A percentile compares a stretch with the other conserved stretches of the same genome.
These are phyloP conservation scores for Coniochaeta sp. DNA, from an alignment of 2,329 filamentous ascomycete genomes.

Conservation along the genomic window DNA sequence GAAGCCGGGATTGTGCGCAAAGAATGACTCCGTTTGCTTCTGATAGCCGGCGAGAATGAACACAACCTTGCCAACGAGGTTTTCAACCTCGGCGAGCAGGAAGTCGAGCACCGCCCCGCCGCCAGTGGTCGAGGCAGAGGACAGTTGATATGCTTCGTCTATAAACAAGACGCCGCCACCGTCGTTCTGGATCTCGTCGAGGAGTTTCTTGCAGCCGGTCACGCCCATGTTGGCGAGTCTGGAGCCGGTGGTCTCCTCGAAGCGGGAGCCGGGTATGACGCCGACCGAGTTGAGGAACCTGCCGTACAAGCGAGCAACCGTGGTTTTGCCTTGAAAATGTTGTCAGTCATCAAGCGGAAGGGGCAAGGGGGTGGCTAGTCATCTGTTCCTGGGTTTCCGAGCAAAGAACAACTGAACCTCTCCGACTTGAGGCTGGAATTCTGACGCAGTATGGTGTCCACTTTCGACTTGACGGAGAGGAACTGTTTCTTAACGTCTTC, in stretches of 20 bases:
- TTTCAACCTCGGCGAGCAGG: constrained; percentile 66
- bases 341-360: not conserved
- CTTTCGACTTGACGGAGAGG: constrained; percentile 52
- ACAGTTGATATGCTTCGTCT: constrained; percentile 72
- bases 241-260: constrained; percentile 64
- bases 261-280: constrained; percentile 50
- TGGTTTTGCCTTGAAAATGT: constrained; percentile 55
- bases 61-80: constrained; percentile 59
- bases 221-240: constrained; percentile 58
- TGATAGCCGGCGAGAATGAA: constrained; percentile 70
- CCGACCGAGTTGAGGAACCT: constrained; percentile 56
- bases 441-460: constrained; percentile 56
- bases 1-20: constrained; percentile 66
- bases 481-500: constrained; percentile 62
- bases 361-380: constrained; percentile 8
- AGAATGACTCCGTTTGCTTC: constrained; percentile 71
- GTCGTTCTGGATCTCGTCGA: constrained; percentile 47
- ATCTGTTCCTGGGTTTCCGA: constrained; percentile 74
- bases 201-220: constrained; percentile 44
- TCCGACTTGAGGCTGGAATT: constrained; percentile 46
- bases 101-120: constrained; percentile 62
- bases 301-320: constrained; percentile 64
- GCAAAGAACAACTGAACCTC: constrained; percentile 53
- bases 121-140: constrained; percentile 47
- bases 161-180: constrained; percentile 69